Percentiles rank a stretch among this genome's conserved stretches.
phyloP scores from a whole-genome alignment of 2,329 filamentous ascomycete genomes.

The Arthrobotrys conoides region DNA sequence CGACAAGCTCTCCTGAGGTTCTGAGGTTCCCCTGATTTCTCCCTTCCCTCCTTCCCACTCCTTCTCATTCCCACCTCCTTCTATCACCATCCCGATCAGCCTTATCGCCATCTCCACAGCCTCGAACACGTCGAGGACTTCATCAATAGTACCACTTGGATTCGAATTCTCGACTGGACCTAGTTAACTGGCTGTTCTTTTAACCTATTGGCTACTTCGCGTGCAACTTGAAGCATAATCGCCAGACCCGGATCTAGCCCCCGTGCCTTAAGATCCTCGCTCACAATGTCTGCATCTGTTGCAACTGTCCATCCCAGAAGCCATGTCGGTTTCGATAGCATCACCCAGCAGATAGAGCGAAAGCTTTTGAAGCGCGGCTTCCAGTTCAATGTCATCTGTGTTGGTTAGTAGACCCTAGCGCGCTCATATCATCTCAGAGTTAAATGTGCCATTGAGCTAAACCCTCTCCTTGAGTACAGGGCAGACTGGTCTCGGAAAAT shows the following conservation, averaged over 20 bases:
- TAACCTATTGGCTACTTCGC: constrained; percentile 21
- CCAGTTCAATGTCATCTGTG: constrained; percentile 99
- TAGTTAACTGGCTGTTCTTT: constrained; percentile 9
- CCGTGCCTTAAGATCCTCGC: constrained; percentile 8
- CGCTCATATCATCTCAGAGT: not conserved
- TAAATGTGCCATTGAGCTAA: not conserved
- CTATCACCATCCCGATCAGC: constrained; percentile 62
- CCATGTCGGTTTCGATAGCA: constrained; percentile 99
- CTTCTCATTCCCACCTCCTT: constrained; percentile 59
- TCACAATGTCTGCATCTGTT: constrained; percentile 49
- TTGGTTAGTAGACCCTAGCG: constrained; percentile 78
- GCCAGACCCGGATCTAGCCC: constrained; percentile 29
- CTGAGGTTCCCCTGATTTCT: constrained; percentile 53
- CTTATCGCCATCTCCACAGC: constrained; percentile 69
- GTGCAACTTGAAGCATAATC: constrained; percentile 17
- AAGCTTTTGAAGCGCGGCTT: constrained; percentile 99
- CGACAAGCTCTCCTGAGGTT: constrained; percentile 27
- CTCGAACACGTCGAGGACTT: constrained; percentile 17
- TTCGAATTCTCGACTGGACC: constrained; percentile 1
- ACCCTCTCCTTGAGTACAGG: constrained; percentile 71
- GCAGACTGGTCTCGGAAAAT: constrained; percentile 98
- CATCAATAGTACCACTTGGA: not conserved
- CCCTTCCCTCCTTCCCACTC: constrained; percentile 12
- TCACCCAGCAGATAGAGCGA: constrained; percentile 98
- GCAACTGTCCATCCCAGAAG: constrained; percentile 76